A percentile compares a stretch with the other conserved stretches of the same genome.
Conservation (phyloP, 1,139 yeast genomes). For the Scheffersomyces stambukii region DNA sequence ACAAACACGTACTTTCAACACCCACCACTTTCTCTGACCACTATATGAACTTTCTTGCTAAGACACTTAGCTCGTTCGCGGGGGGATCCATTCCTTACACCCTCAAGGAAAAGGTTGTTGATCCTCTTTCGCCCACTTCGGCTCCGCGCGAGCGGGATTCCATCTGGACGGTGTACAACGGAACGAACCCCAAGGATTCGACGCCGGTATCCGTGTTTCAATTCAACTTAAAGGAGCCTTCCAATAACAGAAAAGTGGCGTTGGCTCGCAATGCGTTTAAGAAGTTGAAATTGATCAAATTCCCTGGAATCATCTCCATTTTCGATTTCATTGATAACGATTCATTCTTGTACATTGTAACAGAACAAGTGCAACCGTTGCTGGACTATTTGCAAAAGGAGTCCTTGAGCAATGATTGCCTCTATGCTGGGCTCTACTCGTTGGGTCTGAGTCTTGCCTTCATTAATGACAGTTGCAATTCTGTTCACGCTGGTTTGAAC, state of each 20-base stretch:
- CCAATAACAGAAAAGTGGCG: constrained; percentile 18
- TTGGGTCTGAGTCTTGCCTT: constrained; percentile 55
- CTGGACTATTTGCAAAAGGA: constrained; percentile 24
- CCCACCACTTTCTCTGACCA: too few relatives aligned
- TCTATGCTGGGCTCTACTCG: constrained; percentile 58
- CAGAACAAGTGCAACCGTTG: constrained; percentile 74
- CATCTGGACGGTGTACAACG: constrained; percentile 50
- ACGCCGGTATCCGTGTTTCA: constrained; percentile 56
- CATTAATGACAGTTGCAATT: constrained; percentile 59
- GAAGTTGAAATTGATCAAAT: constrained; percentile 62
- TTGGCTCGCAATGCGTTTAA: constrained; percentile 63
- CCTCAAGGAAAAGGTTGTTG: constrained; percentile 40
- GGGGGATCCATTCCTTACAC: constrained; percentile 56
- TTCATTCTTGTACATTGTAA: constrained; percentile 58
- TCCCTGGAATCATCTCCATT: constrained; percentile 73
- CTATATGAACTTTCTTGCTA: constrained; percentile 65
- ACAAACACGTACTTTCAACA: too few relatives aligned
- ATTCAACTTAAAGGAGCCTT: constrained; percentile 47
- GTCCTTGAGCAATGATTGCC: constrained; percentile 28
- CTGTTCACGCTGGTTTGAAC: constrained; percentile 64
- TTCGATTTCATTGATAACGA: constrained; percentile 71
- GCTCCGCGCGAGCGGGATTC: constrained; percentile 16
- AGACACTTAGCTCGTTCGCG: constrained; percentile 52
- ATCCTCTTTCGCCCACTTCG: constrained; percentile 15
- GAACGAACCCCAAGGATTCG: constrained; percentile 39